Percentiles rank a stretch among this genome's conserved stretches.
These are phyloP conservation scores for Cairneyella variabilis DNA, from an alignment of 495 filamentous ascomycete species.

Conservation along the genomic window DNA sequence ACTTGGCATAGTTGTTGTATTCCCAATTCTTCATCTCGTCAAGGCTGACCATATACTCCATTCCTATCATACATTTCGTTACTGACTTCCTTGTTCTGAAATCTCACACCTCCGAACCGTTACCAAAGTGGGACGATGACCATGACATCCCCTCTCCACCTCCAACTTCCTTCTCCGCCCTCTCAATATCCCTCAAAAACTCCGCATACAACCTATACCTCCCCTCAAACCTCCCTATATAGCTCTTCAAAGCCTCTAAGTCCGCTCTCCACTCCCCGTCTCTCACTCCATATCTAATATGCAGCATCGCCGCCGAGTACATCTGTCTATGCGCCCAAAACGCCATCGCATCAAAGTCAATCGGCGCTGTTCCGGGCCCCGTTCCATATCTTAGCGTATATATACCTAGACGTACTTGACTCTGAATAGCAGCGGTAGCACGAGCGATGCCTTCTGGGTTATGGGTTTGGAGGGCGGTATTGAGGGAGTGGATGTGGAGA, in stretches of 20 bases:
- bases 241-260: slow-evolving; percentile 6
- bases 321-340: slow-evolving; percentile 15
- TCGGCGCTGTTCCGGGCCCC: background rate
- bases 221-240: slow-evolving; percentile 5
- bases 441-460: background rate
- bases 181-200: background rate
- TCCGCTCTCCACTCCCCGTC: slow-evolving; percentile 5
- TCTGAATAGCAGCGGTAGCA: slow-evolving; percentile 2
- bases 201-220: slow-evolving; percentile 6
- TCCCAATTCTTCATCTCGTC: no score
- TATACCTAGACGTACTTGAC: background rate
- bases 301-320: background rate
- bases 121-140: no score
- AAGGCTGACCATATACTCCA: no score
- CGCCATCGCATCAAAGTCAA: slow-evolving; percentile 4
- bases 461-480: background rate
- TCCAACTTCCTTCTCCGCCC: background rate
- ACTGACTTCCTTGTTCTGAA: no score
- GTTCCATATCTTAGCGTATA: background rate
- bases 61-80: no score
- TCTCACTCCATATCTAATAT: slow-evolving; percentile 10
- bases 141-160: no score
- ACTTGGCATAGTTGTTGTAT: no score
- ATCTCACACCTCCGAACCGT: no score
- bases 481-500: slow-evolving; percentile 2